Evolutionary conservation across 2,329 filamentous ascomycete species (phyloP), one percentile per base, ranked within the genome.

Genomic region (Calonectria fujianensis): DNA sequence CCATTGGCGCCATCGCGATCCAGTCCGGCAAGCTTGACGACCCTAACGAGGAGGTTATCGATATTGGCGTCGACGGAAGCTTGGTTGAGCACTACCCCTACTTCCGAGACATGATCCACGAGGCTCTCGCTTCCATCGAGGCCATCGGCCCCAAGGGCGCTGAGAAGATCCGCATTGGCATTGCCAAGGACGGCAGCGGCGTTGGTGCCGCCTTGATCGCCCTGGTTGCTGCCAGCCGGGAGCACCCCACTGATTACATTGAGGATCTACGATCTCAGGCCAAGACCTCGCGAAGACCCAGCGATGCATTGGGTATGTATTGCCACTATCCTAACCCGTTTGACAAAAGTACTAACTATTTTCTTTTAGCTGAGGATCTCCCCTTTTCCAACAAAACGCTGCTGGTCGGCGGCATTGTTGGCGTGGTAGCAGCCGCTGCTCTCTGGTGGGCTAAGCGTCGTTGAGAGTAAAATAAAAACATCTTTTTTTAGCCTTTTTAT

Each of bases 71-170:
- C 2, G 97, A 99, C 83, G 97, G 97, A 78, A 96, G 94, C 82
- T 88, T 99, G 69, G 96, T 98, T 3, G 97, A 98, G 85, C 97
- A 98, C 87, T 98, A 98, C 85, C 97, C 97, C 11, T 93, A 93
- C 82, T 99, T 98, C 86, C 93, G 97, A 78, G 93, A 94, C 72
- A 94, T 97, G 88, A 94, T 98, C 76, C 91, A 96, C 76, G 94
- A 98, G 82, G 95, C 95, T 9, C 89, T 98, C 74, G 88, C 92
- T 65, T 92, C 91, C 71, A 92, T 98, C 69, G 90, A 95, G 20
- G 92, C 94, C 75, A 94, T 98, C 80, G 96, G 96, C 6, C 87
- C 89, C 59, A 88, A 90, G 72, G 96, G 96, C 14, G 96, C 97
- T 78, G 94, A 94, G 86, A 94, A 93, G 86, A 94, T 99, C 78